Conservation (phyloP, 805 yeast species). For the Teunomyces kruisii region DNA sequence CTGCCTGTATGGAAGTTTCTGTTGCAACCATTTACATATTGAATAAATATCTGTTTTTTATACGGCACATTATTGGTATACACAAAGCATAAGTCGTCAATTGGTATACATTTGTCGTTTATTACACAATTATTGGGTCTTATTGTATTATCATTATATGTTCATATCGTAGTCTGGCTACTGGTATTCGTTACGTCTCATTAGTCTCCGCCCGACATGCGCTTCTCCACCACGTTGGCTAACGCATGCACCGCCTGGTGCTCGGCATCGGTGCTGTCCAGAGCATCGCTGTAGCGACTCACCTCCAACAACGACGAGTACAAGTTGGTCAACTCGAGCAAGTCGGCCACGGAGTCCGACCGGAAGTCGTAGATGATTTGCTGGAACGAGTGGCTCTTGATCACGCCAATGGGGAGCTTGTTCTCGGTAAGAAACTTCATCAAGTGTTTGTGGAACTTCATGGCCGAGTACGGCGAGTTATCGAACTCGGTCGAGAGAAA, state of each 20-base stretch:
- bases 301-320: conserved; percentile 45
- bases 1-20: no score
- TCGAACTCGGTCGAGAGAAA: conserved; percentile 34
- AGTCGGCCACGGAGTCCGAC: conserved; percentile 47
- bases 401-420: conserved; percentile 46
- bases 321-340: conserved; percentile 45
- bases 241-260: conserved; percentile 12
- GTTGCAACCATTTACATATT: no score
- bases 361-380: conserved; percentile 51
- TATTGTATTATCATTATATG: no score
- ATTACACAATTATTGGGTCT: no score
- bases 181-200: background rate
- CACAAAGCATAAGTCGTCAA: no score
- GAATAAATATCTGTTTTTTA: no score
- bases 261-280: conserved; percentile 5
- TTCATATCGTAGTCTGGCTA: background rate
- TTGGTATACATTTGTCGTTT: no score
- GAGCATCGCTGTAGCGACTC: conserved; percentile 10
- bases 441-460: conserved; percentile 51
- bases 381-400: conserved; percentile 52
- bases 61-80: no score
- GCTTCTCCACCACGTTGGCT: conserved; percentile 12
- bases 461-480: conserved; percentile 42
- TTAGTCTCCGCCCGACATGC: conserved; percentile 2
- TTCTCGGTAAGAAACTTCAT: conserved; percentile 53